These are phyloP conservation scores for Penicillium sp. DNA, from an alignment of 2,329 filamentous ascomycete species.

Conservation along the genomic window DNA sequence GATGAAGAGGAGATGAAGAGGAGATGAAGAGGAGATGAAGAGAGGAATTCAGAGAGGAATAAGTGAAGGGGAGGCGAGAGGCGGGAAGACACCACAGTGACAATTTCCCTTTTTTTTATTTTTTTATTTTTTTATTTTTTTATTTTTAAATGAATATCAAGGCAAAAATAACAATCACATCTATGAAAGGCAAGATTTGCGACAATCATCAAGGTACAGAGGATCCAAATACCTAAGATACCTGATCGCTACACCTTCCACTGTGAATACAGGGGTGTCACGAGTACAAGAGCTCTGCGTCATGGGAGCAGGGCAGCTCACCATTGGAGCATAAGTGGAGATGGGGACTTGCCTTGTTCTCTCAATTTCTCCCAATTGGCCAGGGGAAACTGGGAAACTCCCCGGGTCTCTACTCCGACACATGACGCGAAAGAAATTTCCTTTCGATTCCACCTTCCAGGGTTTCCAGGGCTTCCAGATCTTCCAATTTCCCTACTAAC, in stretches of 20 bases:
- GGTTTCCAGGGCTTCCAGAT: too few relatives aligned
- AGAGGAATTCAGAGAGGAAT: not conserved
- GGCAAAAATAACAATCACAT: not conserved
- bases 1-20: not conserved
- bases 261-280: conserved; percentile 7
- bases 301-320: conserved; percentile 12
- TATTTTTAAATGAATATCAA: not conserved
- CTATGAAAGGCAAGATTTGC: conserved; percentile 13
- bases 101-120: not conserved
- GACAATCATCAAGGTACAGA: not conserved
- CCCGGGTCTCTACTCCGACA: conserved; percentile 22
- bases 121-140: too few relatives aligned
- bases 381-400: too few relatives aligned
- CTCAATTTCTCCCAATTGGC: conserved; percentile 24
- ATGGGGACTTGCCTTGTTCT: conserved; percentile 4
- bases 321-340: conserved; percentile 26
- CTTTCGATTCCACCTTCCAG: not conserved
- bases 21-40: too few relatives aligned
- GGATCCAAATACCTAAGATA: not conserved
- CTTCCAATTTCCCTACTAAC: not conserved
- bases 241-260: conserved; percentile 22
- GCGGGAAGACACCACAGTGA: conserved; percentile 1
- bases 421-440: conserved; percentile 34
- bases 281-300: conserved; percentile 15
- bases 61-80: not conserved